phyloP scores from a whole-genome alignment of 2,329 filamentous ascomycete species.

The Calonectria montana region DNA sequence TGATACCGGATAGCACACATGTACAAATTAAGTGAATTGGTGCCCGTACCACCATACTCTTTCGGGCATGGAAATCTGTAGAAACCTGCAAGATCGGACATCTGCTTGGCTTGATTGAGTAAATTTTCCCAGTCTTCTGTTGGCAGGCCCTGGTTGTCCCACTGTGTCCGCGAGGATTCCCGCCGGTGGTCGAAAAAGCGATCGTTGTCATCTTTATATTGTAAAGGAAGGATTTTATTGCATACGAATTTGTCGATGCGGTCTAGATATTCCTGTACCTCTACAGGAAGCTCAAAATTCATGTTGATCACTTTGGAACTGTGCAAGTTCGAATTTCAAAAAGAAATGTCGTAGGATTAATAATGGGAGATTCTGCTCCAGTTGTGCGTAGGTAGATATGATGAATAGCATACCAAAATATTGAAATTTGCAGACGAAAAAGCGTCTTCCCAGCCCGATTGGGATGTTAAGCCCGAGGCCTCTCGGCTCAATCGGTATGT shows the following conservation, averaged over 20 bases:
- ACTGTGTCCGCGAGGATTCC: constrained; percentile 31
- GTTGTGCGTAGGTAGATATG: no score
- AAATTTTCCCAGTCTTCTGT: constrained; percentile 26
- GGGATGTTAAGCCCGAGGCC: background rate
- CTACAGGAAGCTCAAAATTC: constrained; percentile 27
- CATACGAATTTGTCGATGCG: constrained; percentile 24
- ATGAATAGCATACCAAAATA: no score
- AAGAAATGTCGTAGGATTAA: background rate
- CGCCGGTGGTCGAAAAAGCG: constrained; percentile 32
- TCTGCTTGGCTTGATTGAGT: constrained; percentile 7
- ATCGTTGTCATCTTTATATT: constrained; percentile 25
- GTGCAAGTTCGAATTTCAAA: background rate
- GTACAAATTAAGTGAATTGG: constrained; percentile 22
- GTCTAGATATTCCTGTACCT: constrained; percentile 21
- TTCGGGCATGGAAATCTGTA: constrained; percentile 27
- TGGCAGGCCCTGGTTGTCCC: constrained; percentile 29
- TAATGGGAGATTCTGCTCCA: no score
- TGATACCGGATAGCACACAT: constrained; percentile 33
- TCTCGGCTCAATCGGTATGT: background rate
- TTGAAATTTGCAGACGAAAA: no score
- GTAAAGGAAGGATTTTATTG: constrained; percentile 16
- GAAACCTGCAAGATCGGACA: constrained; percentile 28
- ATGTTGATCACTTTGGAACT: background rate
- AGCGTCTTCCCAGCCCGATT: background rate
- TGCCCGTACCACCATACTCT: constrained; percentile 25